Evolutionary conservation across 768 basidiomycete species (phyloP).

Genomic region (Cyclocybe cylindracea): DNA sequence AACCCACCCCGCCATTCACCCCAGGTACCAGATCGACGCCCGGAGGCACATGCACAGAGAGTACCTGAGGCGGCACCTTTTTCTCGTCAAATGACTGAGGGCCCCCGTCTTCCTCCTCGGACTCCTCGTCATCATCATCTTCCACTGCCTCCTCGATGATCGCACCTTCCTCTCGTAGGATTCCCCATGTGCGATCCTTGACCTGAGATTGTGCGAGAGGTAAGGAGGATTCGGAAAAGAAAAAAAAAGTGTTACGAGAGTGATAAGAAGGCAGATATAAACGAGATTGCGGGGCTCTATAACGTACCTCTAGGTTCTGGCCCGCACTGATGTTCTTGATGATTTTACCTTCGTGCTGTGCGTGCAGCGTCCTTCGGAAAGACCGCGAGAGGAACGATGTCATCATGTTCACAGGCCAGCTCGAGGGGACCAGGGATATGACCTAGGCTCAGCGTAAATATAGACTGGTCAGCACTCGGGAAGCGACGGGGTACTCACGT

Average conservation of each 20-base stretch:
- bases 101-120: conserved; percentile 24
- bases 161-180: conserved; percentile 63
- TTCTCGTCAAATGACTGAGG: conserved; percentile 46
- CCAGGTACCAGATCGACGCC: conserved; percentile 4
- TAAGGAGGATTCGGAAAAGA: background rate
- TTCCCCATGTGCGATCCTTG: conserved; percentile 57
- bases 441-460: conserved; percentile 41
- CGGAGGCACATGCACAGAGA: conserved; percentile 25
- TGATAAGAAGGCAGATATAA: background rate
- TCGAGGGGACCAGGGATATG: conserved; percentile 64
- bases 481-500: conserved; percentile 34
- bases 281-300: background rate
- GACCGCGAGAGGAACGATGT: conserved; percentile 81
- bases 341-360: conserved; percentile 68
- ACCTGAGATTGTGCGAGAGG: conserved; percentile 34
- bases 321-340: conserved; percentile 77
- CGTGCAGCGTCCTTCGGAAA: conserved; percentile 73
- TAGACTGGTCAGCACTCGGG: background rate
- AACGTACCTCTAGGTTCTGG: conserved; percentile 70
- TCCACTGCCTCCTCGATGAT: conserved; percentile 60
- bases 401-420: conserved; percentile 75
- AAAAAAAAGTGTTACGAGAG: background rate
- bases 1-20: background rate
- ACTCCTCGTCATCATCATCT: conserved; percentile 41
- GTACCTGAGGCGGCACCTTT: conserved; percentile 36